A percentile compares a stretch with the other conserved stretches of the same genome.
Conservation (phyloP, 805 yeast genomes). For the Yarrowia yakushimensis region DNA sequence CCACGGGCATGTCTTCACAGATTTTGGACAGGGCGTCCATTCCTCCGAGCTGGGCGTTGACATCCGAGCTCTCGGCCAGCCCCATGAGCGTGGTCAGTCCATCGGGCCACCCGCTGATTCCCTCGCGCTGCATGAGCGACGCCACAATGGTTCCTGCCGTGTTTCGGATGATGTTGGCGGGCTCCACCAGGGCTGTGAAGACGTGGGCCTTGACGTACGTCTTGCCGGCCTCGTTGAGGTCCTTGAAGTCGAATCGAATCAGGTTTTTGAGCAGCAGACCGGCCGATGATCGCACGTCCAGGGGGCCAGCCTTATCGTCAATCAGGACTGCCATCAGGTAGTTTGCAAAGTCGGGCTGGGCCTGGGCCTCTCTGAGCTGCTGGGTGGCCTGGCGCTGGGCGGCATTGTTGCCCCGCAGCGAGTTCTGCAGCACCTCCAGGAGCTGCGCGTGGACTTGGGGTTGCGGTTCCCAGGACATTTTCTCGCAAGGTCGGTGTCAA, state of each 20-base stretch:
- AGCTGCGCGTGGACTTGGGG: slow-evolving; percentile 59
- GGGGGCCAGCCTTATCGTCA: slow-evolving; percentile 39
- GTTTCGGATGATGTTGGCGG: slow-evolving; percentile 64
- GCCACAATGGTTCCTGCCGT: slow-evolving; percentile 91
- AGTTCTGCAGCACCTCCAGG: slow-evolving; percentile 61
- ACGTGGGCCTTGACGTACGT: slow-evolving; percentile 47
- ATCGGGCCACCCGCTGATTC: slow-evolving; percentile 70
- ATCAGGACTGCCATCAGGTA: slow-evolving; percentile 71
- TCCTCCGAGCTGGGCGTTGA: slow-evolving; percentile 66
- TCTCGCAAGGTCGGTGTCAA: background rate
- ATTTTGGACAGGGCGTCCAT: slow-evolving; percentile 78
- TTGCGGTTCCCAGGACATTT: slow-evolving; percentile 46
- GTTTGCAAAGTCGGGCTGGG: slow-evolving; percentile 74
- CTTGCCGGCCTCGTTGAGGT: slow-evolving; percentile 38
- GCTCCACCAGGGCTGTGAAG: slow-evolving; percentile 49
- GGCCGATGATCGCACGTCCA: slow-evolving; percentile 72
- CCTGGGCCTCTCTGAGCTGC: slow-evolving; percentile 64
- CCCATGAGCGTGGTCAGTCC: slow-evolving; percentile 65
- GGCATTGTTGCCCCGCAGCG: slow-evolving; percentile 56
- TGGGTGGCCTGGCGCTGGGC: slow-evolving; percentile 62
- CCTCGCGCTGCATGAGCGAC: slow-evolving; percentile 62
- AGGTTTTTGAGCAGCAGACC: slow-evolving; percentile 82
- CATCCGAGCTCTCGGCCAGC: slow-evolving; percentile 48
- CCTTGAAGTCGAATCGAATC: slow-evolving; percentile 43
- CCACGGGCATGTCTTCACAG: slow-evolving; percentile 77